Conservation (phyloP, 805 yeast genomes). For the Teunomyces lycoperdinae region DNA sequence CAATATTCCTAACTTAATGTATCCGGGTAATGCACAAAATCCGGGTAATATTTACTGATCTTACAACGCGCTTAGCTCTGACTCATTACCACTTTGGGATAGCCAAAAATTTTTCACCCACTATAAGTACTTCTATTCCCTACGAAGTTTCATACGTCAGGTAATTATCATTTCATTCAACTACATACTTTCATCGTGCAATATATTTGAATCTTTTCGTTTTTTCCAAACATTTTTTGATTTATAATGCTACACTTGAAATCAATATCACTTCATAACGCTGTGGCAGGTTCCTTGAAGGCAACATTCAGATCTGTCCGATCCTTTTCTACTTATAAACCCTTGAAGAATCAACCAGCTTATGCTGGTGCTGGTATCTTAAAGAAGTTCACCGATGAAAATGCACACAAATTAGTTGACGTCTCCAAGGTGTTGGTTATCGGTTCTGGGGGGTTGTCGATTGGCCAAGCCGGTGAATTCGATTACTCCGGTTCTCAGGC, state of each 20-base stretch:
- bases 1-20: background rate
- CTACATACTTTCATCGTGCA: background rate
- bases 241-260: conserved; percentile 8
- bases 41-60: conserved; percentile 21
- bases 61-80: conserved; percentile 32
- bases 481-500: conserved; percentile 98
- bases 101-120: conserved; percentile 14
- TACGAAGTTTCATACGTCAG: background rate
- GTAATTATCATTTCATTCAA: background rate
- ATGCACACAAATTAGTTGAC: conserved; percentile 69
- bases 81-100: conserved; percentile 31
- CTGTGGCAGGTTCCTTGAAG: conserved; percentile 4
- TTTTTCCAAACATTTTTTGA: background rate
- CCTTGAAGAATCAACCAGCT: conserved; percentile 18
- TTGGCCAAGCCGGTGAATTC: conserved; percentile 98
- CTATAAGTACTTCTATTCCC: conserved; percentile 3
- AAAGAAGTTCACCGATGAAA: conserved; percentile 54
- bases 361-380: conserved; percentile 66
- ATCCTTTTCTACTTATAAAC: conserved; percentile 7
- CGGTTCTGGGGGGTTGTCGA: conserved; percentile 96
- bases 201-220: background rate
- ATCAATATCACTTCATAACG: conserved; percentile 2
- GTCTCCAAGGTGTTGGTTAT: conserved; percentile 85
- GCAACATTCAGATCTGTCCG: conserved; percentile 3
- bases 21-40: background rate